Evolutionary conservation across 1,284 basidiomycete species (phyloP), one percentile per base, ranked within the genome.

Genomic region (Grifola frondosa): DNA sequence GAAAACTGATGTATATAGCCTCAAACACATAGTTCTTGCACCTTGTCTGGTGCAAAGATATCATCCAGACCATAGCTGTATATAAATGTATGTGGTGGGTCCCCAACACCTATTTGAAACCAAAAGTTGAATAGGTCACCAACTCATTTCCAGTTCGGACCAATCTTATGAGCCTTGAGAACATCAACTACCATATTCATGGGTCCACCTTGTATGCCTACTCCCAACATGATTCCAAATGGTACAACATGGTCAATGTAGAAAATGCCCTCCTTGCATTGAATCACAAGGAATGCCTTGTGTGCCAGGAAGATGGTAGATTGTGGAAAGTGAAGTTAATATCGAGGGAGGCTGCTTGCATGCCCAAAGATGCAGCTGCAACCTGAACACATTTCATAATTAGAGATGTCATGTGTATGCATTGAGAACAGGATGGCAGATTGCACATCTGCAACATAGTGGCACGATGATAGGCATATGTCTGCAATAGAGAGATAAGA

Each of bases 1-100:
- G 7, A 42, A 73, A 70, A 9, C 70, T 67, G 0, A 71, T 51
- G 43, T 70, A 71, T 5, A 36, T 53, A 42, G 68, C 65, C 1
- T 23, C 20, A 3, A 44, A 13, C 2, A 53, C 40, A 40, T 71
- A 71, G 5, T 32, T 20, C 10, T n/a, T 30, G 34, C 26, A 35
- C 30, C 67, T 68, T 1, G 46, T 33, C 0, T 36, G 48, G 37
- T 67, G 59, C 60, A 0, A 60, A 24, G 12, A 57, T 49, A 3
- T 40, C 29, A 11, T 17, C 15, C 12, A 54, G 43, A 30, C 60
- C 39, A 34, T 60, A 60, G 0, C 25, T 11, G 47, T 59, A 64
- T 11, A 28, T 28, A n/a, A 28, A n/a, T 10, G 31, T 11, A 16
- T 17, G 10, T 33, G 31, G 16, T 9, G 10, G 10, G 17, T 10